A percentile compares a stretch with the other conserved stretches of the same genome.
These are phyloP conservation scores for Kokia cookei DNA, from an alignment of 441 rosid species.

Conservation along the genomic window DNA sequence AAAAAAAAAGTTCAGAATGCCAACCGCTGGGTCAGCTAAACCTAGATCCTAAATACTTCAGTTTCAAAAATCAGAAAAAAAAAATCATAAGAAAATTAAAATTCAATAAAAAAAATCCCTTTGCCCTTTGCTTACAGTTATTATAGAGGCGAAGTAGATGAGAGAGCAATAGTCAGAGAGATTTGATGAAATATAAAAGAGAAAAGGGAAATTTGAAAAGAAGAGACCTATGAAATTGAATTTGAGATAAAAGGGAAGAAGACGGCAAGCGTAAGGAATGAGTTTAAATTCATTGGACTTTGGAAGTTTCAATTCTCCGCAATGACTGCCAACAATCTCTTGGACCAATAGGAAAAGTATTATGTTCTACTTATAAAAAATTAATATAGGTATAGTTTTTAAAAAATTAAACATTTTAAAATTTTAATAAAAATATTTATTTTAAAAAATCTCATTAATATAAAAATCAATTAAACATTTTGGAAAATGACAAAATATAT, in stretches of 20 bases:
- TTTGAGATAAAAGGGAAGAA: background rate
- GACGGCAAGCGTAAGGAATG: constrained; percentile 8
- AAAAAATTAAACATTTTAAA: too few relatives aligned
- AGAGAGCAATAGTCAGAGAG: background rate
- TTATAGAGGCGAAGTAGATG: background rate
- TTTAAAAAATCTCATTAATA: too few relatives aligned
- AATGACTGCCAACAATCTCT: background rate
- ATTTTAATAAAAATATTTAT: too few relatives aligned
- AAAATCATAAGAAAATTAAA: background rate
- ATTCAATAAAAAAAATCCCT: background rate
- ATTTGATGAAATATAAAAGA: background rate
- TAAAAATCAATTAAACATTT: too few relatives aligned
- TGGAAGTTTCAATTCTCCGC: constrained; percentile 2
- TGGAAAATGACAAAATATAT: too few relatives aligned
- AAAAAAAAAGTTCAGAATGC: background rate
- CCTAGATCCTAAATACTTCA: background rate
- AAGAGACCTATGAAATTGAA: background rate
- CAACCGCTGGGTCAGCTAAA: background rate
- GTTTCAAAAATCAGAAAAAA: background rate
- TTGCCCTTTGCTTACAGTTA: background rate
- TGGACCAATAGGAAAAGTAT: background rate
- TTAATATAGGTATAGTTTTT: too few relatives aligned
- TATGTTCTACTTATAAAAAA: too few relatives aligned
- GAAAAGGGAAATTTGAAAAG: background rate
- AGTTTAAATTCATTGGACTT: background rate